Evolutionary conservation across 1,284 basidiomycete species (phyloP), one percentile per base, ranked within the genome.

Genomic region (Malassezia arunalokei): DNA sequence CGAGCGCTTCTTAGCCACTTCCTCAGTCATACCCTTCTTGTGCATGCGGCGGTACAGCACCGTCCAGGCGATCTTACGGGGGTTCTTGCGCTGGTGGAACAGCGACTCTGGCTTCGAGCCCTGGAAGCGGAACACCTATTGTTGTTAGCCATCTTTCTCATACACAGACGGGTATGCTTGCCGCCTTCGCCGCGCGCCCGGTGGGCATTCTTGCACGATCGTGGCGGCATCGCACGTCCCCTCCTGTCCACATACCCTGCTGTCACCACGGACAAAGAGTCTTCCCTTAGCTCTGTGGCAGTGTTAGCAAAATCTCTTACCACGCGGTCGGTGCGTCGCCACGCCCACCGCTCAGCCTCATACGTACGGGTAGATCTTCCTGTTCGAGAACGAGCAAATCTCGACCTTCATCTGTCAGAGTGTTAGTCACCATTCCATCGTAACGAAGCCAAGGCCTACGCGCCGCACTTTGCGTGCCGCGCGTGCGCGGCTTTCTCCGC

Each of bases 1-100:
- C 55, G 87, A 87, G 68, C 91, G 86, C 81, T 94, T 95, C 89
- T 96, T 98, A 74, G 90, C 87, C 51, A 91, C 84, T 59, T 98
- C 92, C 79, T 98, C 92, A 49, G 90, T 90, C 76, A 98, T 83
- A 76, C 91, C 92, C 85, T 98, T 98, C 84, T 94, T 95, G 83
- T 98, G 94, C 84, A 95, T 90, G 71, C 89, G 85, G 69, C 92
- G 86, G 83, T 87, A 98, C 57, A 90, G 84, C 73, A 83, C 80
- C 56, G 92, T 98, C 94, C 92, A 98, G 64, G 92, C 86, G 77
- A 98, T 90, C 84, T 98, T 96, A 76, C 92, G 87, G 51, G 94
- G 92, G 82, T 98, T 98, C 81, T 98, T 98, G 79, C 92, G 87
- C 78, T 98, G 94, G 59, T 89, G 80, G 85, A 98, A 98, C 66